Percentiles rank a stretch among this genome's conserved stretches.
Evolutionary conservation across 2,329 filamentous ascomycete species (phyloP).

Genomic region (Dactylellina parvicollis): DNA sequence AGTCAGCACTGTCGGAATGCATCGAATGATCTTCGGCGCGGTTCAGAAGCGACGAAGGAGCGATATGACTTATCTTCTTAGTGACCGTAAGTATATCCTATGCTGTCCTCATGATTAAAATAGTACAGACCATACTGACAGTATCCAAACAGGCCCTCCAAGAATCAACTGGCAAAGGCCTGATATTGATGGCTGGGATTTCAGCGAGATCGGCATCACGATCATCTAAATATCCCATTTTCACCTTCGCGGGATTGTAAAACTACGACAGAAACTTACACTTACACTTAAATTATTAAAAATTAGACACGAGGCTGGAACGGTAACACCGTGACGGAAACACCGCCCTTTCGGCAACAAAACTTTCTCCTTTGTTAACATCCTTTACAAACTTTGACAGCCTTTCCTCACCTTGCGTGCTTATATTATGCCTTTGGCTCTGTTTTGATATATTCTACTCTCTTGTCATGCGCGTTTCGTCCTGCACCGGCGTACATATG

Average conservation of each 20-base stretch:
- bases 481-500: conserved; percentile 23
- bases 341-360: conserved; percentile 48
- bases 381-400: conserved; percentile 8
- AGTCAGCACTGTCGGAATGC: conserved; percentile 35
- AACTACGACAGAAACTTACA: conserved; percentile 36
- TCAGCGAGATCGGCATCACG: conserved; percentile 51
- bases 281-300: background rate
- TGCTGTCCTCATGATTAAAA: background rate
- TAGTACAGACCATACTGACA: conserved; percentile 2
- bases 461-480: too few species aligned
- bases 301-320: background rate
- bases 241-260: conserved; percentile 25
- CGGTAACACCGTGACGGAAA: conserved; percentile 19
- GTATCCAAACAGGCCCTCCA: conserved; percentile 22
- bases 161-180: conserved; percentile 39
- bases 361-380: conserved; percentile 33
- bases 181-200: conserved; percentile 47
- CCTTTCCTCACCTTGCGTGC: background rate
- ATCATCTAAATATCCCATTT: conserved; percentile 26
- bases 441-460: too few species aligned
- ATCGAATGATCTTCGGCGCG: conserved; percentile 49
- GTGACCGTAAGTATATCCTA: conserved; percentile 31
- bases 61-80: conserved; percentile 48
- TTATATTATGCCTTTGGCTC: conserved; percentile 11
- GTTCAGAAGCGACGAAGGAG: conserved; percentile 50